Base-by-base conservation (phyloP, 192 early-diverging fungal species). In the Umbelopsis sp. region DNA sequence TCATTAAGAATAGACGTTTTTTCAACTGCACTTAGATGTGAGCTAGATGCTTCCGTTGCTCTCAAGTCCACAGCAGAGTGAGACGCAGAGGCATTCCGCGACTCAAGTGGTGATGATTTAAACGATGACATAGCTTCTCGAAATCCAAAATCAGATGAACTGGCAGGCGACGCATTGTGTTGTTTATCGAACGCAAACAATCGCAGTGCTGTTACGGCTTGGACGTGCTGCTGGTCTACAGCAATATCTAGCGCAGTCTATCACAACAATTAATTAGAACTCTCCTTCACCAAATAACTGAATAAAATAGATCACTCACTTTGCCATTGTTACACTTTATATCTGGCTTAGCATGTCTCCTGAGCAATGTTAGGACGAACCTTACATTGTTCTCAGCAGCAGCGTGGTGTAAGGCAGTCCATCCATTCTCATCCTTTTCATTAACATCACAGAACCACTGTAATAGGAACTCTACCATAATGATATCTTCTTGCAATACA, bases 401-500 rank as follows among this genome's bases (percentile, higher is more conserved):
- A 0, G 95, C 95, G 68, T 87, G 85, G 71, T 95, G 93, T 45
- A 96, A 62, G 9, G 84, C 82, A 14, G 90, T 87, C 82, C 91
- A 85, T 36, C 92, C 93, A 10, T 88, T 68, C 68, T 77, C 74
- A 76, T 92, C 86, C 50, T 83, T 29, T 59, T 82, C 70, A 67
- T 94, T 90, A 29, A 91, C 82, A 66, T 95, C 86, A 43, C 90
- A 88, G 44, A 83, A 87, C 93, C 95, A 94, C 53, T 89, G 85
- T 45, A 95, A 77, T 31, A 97, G 71, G 53, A 97, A 92, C 82
- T 97, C 95, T 2, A 91, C 82, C 29, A 85, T 82, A 10, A 87
- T 78, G 72, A 91, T 91, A 73, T 94, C 88, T 25, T 85, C 83
- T 38, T 84, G 75, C 32, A 77, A 69, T 14, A 89, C 88, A 0